Evolutionary conservation across 345 rosid genomes (phyloP).

Genomic region (Ricinus communis): DNA sequence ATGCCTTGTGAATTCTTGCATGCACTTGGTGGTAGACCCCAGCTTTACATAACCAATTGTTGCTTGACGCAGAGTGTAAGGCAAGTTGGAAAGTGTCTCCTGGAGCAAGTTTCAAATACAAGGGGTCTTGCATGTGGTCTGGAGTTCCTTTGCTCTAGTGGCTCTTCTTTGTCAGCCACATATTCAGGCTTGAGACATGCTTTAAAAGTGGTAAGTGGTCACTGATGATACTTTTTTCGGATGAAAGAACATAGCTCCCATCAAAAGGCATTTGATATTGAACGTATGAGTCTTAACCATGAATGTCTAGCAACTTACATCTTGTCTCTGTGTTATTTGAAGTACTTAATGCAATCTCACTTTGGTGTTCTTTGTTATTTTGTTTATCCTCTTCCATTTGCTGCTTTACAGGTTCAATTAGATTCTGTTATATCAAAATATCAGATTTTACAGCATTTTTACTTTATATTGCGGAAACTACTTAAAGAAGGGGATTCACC

Average conservation of each 20-base stretch:
- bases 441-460: conserved; percentile 76
- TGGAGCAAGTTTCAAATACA: conserved; percentile 84
- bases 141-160: conserved; percentile 78
- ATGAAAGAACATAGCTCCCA: background rate
- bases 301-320: background rate
- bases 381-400: conserved; percentile 19
- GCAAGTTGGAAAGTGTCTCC: conserved; percentile 77
- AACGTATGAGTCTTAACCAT: background rate
- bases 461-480: conserved; percentile 74
- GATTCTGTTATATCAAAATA: conserved; percentile 62
- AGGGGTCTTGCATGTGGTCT: conserved; percentile 77
- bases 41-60: conserved; percentile 16
- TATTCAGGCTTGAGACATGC: conserved; percentile 79
- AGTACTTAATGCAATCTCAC: background rate
- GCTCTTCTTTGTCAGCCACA: conserved; percentile 53
- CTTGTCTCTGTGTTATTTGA: background rate
- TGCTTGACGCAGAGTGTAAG: conserved; percentile 67
- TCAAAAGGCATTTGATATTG: background rate
- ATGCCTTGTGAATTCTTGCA: no score
- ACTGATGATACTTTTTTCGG: conserved; percentile 14
- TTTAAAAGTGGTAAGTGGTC: conserved; percentile 58
- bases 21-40: no score
- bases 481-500: conserved; percentile 57
- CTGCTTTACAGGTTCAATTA: conserved; percentile 55
- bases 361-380: background rate